Conservation (phyloP, 345 rosid genomes). For the Aethionema arabicum region DNA sequence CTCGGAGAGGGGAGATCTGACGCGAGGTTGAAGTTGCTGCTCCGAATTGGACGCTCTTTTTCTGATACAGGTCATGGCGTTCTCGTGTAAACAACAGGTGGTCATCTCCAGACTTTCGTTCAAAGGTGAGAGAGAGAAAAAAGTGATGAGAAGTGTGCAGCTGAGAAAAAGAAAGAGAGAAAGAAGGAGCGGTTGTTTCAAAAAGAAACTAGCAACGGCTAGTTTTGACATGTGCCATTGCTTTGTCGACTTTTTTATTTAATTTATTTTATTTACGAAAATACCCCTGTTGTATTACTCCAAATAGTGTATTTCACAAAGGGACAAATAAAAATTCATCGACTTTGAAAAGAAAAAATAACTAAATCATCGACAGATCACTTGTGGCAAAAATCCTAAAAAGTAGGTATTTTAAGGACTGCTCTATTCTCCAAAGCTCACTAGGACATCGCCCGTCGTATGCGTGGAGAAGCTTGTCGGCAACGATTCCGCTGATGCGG, state of each 20-base stretch:
- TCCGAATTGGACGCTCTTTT: constrained; percentile 46
- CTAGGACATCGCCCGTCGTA: too few relatives aligned
- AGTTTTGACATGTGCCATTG: constrained; percentile 43
- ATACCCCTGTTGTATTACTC: too few relatives aligned
- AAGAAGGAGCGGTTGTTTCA: constrained; percentile 32
- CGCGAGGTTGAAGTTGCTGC: constrained; percentile 41
- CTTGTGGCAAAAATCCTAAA: too few relatives aligned
- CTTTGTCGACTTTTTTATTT: constrained; percentile 3
- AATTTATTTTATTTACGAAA: too few relatives aligned
- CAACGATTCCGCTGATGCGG: too few relatives aligned
- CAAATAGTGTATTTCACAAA: too few relatives aligned
- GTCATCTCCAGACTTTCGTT: constrained; percentile 37
- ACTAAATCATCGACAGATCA: too few relatives aligned
- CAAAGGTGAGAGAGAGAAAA: not conserved
- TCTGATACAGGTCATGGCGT: constrained; percentile 75
- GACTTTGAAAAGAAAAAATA: too few relatives aligned
- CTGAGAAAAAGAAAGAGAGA: not conserved
- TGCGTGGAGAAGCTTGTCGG: too few relatives aligned
- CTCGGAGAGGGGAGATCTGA: constrained; percentile 61
- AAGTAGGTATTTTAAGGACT: too few relatives aligned
- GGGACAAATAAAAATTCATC: too few relatives aligned
- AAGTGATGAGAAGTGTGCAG: not conserved
- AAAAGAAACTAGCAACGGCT: constrained; percentile 55
- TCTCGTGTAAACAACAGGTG: constrained; percentile 67
- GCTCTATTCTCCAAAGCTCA: too few relatives aligned